phyloP scores from a whole-genome alignment of 202 grass and related monocot species.

The Zoysia matrella region DNA sequence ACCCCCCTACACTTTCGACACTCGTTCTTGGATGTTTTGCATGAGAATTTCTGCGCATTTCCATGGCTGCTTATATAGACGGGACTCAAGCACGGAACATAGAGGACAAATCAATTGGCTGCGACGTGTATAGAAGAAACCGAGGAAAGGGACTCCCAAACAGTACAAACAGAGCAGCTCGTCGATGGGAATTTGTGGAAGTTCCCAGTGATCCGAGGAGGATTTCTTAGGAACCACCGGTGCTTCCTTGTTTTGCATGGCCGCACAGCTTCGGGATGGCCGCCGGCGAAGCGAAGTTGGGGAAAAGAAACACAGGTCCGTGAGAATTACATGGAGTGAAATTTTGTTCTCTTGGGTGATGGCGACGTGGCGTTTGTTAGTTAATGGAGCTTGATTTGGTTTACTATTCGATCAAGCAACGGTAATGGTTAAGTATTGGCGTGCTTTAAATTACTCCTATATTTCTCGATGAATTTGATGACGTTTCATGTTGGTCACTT shows the following conservation, averaged over 20 bases:
- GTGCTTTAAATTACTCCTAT: too few species aligned
- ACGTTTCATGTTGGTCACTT: too few species aligned
- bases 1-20: too few species aligned
- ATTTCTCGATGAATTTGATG: too few species aligned
- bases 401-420: background rate
- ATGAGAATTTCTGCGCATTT: conserved; percentile 9
- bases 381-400: conserved; percentile 10
- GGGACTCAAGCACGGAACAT: background rate
- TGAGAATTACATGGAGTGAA: background rate
- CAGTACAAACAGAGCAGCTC: background rate
- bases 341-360: conserved; percentile 15
- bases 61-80: conserved; percentile 33
- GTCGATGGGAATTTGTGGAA: background rate
- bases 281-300: conserved; percentile 46
- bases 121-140: conserved; percentile 41
- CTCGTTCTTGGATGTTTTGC: background rate
- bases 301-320: conserved; percentile 22
- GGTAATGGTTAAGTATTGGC: background rate
- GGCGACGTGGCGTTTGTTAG: background rate
- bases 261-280: conserved; percentile 26
- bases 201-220: conserved; percentile 32
- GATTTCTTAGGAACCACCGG: conserved; percentile 37
- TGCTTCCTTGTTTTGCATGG: conserved; percentile 13
- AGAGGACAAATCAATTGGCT: conserved; percentile 10
- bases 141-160: conserved; percentile 37